Evolutionary conservation across 306 rosid genomes (phyloP), one percentile per base, ranked within the genome.

Genomic region (Quillaja saponaria): DNA sequence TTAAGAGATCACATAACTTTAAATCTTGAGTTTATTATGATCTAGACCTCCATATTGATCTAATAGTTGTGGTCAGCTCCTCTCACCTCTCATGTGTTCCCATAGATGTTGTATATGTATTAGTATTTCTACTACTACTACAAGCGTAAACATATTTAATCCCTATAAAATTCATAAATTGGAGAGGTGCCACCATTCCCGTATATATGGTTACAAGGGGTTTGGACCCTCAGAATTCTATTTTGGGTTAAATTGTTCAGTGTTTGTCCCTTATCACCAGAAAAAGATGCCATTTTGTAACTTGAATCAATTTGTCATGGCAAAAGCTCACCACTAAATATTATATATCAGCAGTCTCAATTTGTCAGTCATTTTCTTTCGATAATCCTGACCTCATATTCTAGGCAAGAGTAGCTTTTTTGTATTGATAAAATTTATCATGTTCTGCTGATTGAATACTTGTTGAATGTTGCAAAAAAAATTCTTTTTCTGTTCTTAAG

Each of bases 261-360:
- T 33, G 58, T 57, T 44, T 70, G 46, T 37, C 55, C 28, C 31
- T n/a, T 40, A 14, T 54, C 7, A 34, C 46, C 49, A 63, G 47
- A 69, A 52, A 64, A 56, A 20, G 34, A 14, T 58, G 64, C 16
- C 52, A 35, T 51, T 18, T 47, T 44, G 49, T 18, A 41, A 61
- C 39, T 61, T 50, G 60, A 35, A 53, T 60, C 2, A 45, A 47
- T 46, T 34, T 59, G 73, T 59, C 41, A 39, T 63, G 64, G 15
- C 13, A 42, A 6, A 42, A 15, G 48, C 14, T 12, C 14, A 10
- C 18, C 39, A 18, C 56, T 20, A 55, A n/a, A 68, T 42, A 15
- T 39, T 21, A 25, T 25, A 25, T 4, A 25, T 25, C 4, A 4
- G 31, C 31, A 25, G 2, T 25, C 31, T 1, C 31, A 25, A 25